Evolutionary conservation across 805 yeast genomes (phyloP).

Genomic region (Zygosaccharomyces pseudorouxii): DNA sequence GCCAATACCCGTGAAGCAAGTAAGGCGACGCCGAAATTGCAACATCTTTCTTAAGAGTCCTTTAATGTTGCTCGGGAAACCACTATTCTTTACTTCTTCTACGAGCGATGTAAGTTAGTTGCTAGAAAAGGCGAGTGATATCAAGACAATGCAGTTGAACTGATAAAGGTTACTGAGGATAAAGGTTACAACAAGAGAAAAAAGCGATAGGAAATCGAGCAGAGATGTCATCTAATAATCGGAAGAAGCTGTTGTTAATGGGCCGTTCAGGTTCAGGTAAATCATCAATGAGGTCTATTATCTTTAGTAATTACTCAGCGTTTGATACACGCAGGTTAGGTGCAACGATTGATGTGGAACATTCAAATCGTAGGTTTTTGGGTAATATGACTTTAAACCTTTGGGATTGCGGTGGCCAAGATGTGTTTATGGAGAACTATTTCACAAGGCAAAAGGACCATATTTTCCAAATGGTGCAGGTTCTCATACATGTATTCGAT

Average conservation of each 20-base stretch:
- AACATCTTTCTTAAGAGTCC: neutral
- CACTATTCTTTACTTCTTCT: neutral
- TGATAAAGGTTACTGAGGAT: conserved; percentile 3
- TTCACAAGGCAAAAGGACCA: conserved; percentile 84
- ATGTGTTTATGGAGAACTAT: conserved; percentile 92
- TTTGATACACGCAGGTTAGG: conserved; percentile 93
- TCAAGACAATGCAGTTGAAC: conserved; percentile 10
- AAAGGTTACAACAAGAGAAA: conserved; percentile 14
- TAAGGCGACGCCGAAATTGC: conserved; percentile 1
- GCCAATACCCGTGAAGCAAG: conserved; percentile 46
- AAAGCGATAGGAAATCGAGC: neutral
- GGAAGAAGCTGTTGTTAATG: conserved; percentile 63
- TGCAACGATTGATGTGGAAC: conserved; percentile 98
- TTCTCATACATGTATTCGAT: conserved; percentile 91
- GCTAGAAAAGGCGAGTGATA: conserved; percentile 8
- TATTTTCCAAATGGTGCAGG: conserved; percentile 92
- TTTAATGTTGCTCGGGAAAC: neutral
- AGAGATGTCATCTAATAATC: conserved; percentile 34
- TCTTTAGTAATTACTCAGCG: conserved; percentile 93
- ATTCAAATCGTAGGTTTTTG: conserved; percentile 84
- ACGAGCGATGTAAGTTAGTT: neutral
- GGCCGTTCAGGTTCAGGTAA: conserved; percentile 98
- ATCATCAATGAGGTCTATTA: conserved; percentile 94
- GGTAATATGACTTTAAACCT: conserved; percentile 93
- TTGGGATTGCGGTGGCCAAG: conserved; percentile 99